These are phyloP conservation scores for Irineochytrium annulatum DNA, from an alignment of 192 early-diverging fungal genomes.

Conservation along the genomic window DNA sequence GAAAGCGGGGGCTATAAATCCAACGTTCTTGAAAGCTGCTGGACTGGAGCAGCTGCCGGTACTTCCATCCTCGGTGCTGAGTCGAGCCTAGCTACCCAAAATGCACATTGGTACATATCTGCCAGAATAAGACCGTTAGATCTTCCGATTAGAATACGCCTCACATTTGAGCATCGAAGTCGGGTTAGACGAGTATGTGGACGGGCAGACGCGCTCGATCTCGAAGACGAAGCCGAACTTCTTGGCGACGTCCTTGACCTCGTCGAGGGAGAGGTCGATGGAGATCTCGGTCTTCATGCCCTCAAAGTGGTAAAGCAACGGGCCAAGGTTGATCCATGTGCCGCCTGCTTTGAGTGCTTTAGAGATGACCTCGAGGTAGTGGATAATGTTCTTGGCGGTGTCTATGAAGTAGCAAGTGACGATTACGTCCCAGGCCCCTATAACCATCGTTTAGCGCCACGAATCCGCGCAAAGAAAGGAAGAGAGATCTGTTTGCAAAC, in stretches of 20 bases:
- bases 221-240: constrained; percentile 63
- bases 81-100: constrained; percentile 72
- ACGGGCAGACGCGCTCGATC: neutral
- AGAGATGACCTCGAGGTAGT: constrained; percentile 82
- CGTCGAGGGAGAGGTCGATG: constrained; percentile 83
- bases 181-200: constrained; percentile 70
- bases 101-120: constrained; percentile 70
- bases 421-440: constrained; percentile 76
- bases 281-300: constrained; percentile 74
- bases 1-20: too few species aligned
- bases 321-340: constrained; percentile 52
- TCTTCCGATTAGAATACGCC: neutral
- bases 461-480: neutral
- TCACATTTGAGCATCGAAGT: constrained; percentile 68
- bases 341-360: constrained; percentile 62
- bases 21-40: too few species aligned
- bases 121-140: neutral
- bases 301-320: constrained; percentile 92
- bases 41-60: too few species aligned
- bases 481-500: constrained; percentile 21
- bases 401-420: constrained; percentile 98
- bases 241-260: constrained; percentile 54
- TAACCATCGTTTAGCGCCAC: neutral
- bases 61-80: too few species aligned
- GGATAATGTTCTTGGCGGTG: constrained; percentile 87